Base-by-base conservation (phyloP, 1,284 basidiomycete genomes). In the Leccinum fallax region DNA sequence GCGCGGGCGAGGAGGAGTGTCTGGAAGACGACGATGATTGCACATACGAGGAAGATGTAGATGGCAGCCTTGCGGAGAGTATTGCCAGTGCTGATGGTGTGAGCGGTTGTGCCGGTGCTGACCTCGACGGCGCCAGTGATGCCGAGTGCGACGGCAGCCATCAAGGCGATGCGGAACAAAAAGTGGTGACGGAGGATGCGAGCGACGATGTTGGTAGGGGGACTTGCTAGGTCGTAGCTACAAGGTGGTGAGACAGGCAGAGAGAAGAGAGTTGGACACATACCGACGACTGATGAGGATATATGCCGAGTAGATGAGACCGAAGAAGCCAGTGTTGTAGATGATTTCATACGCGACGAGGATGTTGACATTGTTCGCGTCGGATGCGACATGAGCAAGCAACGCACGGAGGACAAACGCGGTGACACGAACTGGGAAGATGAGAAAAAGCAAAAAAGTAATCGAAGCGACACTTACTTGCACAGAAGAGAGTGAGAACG, bases 21-120 rank as follows among this genome's bases (percentile, higher is more conserved):
- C 57, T 66, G 64, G 0, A 72, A 71, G 7, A 7, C 78, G 76
- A 82, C 73, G 11, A 83, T 65, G 34, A 74, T 61, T 34, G 77
- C 71, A 16, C 84, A 75, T 21, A 74, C 74, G 24, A 84, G 71
- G 72, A 84, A 84, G 6, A 85, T 75, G 59, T 77, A 74, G 10
- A 76, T 72, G 66, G 81, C 76, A 32, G 62, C 75, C 63, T 68
- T 67, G 55, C 77, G 76, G 28, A 81, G 70, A 16, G 60, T 66
- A 4, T 59, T 53, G 3, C 71, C 69, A 2, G 63, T 65, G 32
- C 63, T 48, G 8, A 67, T 2, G 5, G 65, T 55, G 16, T 57
- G 46, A 1, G 9, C 0, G 2, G 60, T 55, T 0, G 63, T 59
- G 8, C 63, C 58, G 7, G 58, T 40, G 4, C 59, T 66, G 49